Base-by-base conservation (phyloP, 306 rosid genomes). In the Carpinus fangiana region DNA sequence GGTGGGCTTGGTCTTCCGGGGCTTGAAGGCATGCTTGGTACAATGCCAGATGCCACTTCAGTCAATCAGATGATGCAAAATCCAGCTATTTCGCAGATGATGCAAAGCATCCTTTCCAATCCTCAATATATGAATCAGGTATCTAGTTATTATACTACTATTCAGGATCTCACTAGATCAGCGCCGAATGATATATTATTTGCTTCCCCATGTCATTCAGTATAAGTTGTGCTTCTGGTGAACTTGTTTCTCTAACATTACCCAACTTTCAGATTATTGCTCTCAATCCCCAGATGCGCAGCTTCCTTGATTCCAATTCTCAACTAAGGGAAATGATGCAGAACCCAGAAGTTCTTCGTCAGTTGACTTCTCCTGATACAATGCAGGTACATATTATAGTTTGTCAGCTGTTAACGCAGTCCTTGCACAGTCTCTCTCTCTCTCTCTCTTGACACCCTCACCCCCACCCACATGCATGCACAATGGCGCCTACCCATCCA, bases 71-170 rank as follows among this genome's bases (percentile, higher is more conserved):
- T 90, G 77, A 79, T 91, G 91, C 96, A 93, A 81, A 93, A 93
- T 74, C 97, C 97, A 77, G 94, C 94, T 73, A 77, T 93, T 82
- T 93, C 94, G 60, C 96, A 87, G 75, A 88, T 93, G 90, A 88
- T 89, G 98, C 98, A 93, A 86, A 91, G 89, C 83, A 82, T 93
- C 56, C 73, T 93, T 70, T 91, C 98, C 78, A 91, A 89, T 56
- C 98, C 98, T 14, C 93, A 89, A 78, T 82, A 86, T 74, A 82
- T 93, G 90, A 90, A 85, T 77, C 94, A 89, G 98, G 98, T 93
- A 84, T 70, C 55, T 75, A 14, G 64, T 55, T 61, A 38, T 41
- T 45, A 31, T 64, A 7, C 62, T 47, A 5, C 62, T 47, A 48
- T 75, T 54, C 46, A 76, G n/a, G 69, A 31, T 13, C 20, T 62